Evolutionary conservation across 306 rosid genomes (phyloP), one percentile per base, ranked within the genome.

Genomic region (Acacia acuminata): DNA sequence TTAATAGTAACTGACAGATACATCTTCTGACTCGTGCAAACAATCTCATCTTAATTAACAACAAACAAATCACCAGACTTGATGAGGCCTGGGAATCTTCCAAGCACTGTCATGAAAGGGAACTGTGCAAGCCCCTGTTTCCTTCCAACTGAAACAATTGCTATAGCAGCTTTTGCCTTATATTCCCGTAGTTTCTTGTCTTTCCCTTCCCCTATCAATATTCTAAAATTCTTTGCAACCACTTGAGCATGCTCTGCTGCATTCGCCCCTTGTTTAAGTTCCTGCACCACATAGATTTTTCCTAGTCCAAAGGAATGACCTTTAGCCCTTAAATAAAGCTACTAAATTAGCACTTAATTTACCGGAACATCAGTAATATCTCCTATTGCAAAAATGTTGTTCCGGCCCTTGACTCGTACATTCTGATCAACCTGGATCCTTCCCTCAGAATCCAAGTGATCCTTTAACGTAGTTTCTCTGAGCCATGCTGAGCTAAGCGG

Each of bases 31-130:
- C 42, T 45, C 0, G 1, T 17, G 4, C 44, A 73, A 48, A 73
- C 42, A 73, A 27, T 14, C 36, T 73, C 74, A 48, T 47, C 58
- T 73, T 27, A n/a, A 72, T 20, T 8, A 1, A 61, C 81, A 85
- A 50, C 97, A 83, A 92, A 94, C 88, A 92, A 75, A 88, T 94
- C 97, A 25, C 94, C 92, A 70, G 98, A 92, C 47, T 94, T 90
- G 76, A 92, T 89, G 58, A 88, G 7, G 20, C 97, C 95, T 48
- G 95, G 94, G 11, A 92, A 22, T 85, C 90, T 86, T 66, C 93
- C 97, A 20, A 84, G 22, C n/a, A 90, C 24, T 24, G 94, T 92
- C 77, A 89, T 25, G 76, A 85, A 88, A 22, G 93, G 93, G 32
- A 89, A 82, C 19, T 94, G 94, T 56, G 94, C 97, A 36, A 93